Base-by-base conservation (phyloP, 1,284 basidiomycete species). In the Cerrena zonata region DNA sequence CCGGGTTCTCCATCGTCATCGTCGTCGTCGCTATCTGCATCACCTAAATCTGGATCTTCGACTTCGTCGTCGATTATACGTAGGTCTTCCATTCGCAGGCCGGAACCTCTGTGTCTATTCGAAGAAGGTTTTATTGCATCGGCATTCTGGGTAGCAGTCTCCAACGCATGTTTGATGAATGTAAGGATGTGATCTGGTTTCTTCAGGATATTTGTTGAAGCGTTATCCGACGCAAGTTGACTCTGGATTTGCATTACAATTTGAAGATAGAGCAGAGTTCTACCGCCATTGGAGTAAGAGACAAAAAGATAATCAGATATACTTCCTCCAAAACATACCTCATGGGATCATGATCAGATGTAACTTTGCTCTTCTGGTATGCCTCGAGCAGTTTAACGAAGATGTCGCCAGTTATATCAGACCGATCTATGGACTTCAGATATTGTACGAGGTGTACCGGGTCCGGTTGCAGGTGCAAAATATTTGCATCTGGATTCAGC, bases 211-310 rank as follows among this genome's bases (percentile, higher is more conserved):
- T 77, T 82, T 2, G 78, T 75, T 1, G 77, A 71, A n/a, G 78
- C 67, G n/a, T 73, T 75, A 15, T 72, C 71, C 25, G 69, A 65
- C 0, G 84, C 78, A 2, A 90, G 66, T 41, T 80, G 76, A 2
- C 78, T 74, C 60, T 93, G 89, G 73, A 94, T 86, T 59, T 86
- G 80, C 55, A 91, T 72, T 22, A 90, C 80, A 27, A 94, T 70
- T 60, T 91, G 88, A 19, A 94, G 74, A 57, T 83, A 82, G 2
- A 88, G 71, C 23, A 94, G 62, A 1, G 74, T 70, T 50, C 77
- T 75, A 30, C 4, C n/a, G n/a, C n/a, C n/a, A n/a, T n/a, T n/a
- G n/a, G n/a, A n/a, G n/a, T 43, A 26, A 30, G 24, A 13, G 36
- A 18, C 46, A 23, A 7, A n/a, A 45, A 37, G 24, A 45, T 50